Conservation (phyloP, 1,284 basidiomycete species). For the Microbotryum scabiosae region DNA sequence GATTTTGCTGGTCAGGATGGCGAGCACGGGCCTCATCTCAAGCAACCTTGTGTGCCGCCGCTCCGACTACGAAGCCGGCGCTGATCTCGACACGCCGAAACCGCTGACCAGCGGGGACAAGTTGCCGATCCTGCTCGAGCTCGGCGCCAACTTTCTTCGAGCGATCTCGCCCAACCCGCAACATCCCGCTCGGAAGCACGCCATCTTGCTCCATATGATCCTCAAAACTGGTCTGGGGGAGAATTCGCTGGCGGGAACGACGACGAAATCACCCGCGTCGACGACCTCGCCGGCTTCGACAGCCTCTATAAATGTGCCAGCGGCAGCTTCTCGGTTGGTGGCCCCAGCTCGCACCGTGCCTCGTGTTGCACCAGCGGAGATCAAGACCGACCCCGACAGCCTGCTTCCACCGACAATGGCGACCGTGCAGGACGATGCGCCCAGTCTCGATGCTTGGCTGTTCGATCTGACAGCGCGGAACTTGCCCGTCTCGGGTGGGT, state of each 20-base stretch:
- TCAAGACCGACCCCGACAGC: too few relatives aligned
- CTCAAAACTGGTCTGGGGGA: conserved; percentile 32
- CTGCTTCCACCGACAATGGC: too few relatives aligned
- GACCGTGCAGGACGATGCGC: too few relatives aligned
- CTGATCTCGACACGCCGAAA: conserved; percentile 11
- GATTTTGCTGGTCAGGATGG: neutral
- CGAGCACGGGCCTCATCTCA: conserved; percentile 17
- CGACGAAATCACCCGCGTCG: conserved; percentile 48
- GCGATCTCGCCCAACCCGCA: conserved; percentile 21
- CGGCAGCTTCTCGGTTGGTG: too few relatives aligned
- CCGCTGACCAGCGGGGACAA: conserved; percentile 14
- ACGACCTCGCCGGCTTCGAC: too few relatives aligned
- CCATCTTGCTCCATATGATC: conserved; percentile 21
- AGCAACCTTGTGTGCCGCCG: conserved; percentile 15
- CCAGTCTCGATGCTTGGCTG: too few relatives aligned
- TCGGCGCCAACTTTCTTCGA: conserved; percentile 20
- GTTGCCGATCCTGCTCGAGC: conserved; percentile 20
- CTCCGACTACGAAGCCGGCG: conserved; percentile 18
- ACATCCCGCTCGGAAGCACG: conserved; percentile 16
- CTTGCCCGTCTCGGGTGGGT: too few relatives aligned
- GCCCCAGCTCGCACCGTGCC: too few relatives aligned
- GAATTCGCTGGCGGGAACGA: conserved; percentile 63
- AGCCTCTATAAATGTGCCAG: too few relatives aligned
- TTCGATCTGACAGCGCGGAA: too few relatives aligned
- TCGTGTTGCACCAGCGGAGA: too few relatives aligned